A percentile compares a stretch with the other conserved stretches of the same genome.
phyloP scores from a whole-genome alignment of 2,329 filamentous ascomycete species.

The Furcasterigmium sp. region DNA sequence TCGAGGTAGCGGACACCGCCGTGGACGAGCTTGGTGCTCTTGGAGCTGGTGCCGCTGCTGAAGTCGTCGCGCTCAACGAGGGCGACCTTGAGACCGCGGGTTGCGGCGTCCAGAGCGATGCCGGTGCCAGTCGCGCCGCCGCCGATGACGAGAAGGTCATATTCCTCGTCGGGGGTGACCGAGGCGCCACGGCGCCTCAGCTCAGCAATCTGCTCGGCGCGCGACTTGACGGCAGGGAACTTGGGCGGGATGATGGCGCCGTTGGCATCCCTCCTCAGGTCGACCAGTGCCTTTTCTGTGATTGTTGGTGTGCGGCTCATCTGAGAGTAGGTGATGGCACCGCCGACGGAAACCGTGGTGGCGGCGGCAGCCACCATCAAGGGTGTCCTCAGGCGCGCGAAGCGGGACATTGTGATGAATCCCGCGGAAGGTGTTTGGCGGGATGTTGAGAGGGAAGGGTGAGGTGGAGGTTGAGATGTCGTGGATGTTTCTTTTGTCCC shows the following conservation, averaged over 20 bases:
- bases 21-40: conserved; percentile 84
- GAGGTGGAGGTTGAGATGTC: too few relatives aligned
- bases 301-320: conserved; percentile 20
- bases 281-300: conserved; percentile 25
- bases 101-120: conserved; percentile 76
- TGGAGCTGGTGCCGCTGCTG: conserved; percentile 74
- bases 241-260: conserved; percentile 31
- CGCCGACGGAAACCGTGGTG: conserved; percentile 17
- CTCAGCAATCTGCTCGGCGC: conserved; percentile 32
- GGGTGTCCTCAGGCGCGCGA: conserved; percentile 27
- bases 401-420: conserved; percentile 23
- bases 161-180: conserved; percentile 40
- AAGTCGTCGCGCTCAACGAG: conserved; percentile 82
- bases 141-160: conserved; percentile 75
- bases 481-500: too few relatives aligned
- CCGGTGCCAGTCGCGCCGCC: conserved; percentile 75
- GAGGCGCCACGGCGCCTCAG: conserved; percentile 22
- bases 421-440: too few relatives aligned
- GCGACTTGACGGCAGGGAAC: conserved; percentile 27
- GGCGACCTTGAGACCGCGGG: conserved; percentile 73
- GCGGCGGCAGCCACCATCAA: conserved; percentile 21
- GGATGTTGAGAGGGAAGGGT: too few relatives aligned
- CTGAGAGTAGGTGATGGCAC: conserved; percentile 21
- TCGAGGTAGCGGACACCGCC: conserved; percentile 81
- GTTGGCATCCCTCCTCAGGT: conserved; percentile 26